A percentile compares a stretch with the other conserved stretches of the same genome.
phyloP scores from a whole-genome alignment of 192 early-diverging fungal genomes.

The Coemansia biformis region DNA sequence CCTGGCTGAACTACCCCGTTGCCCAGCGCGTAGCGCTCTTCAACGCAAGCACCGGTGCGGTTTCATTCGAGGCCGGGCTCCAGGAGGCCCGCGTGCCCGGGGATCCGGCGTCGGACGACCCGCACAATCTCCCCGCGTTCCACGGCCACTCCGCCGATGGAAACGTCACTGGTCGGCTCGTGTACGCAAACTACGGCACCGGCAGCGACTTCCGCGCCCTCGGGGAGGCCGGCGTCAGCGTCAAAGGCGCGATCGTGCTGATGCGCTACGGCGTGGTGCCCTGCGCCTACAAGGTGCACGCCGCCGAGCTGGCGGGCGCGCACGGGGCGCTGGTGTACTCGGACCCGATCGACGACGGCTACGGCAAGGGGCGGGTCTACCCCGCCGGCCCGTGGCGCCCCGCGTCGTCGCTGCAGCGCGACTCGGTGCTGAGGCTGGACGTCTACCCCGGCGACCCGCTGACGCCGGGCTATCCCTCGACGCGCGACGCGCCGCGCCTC shows the following conservation, averaged over 20 bases:
- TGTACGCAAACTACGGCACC: slow-evolving; percentile 62
- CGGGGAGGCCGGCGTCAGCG: slow-evolving; percentile 23
- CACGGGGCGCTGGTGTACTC: slow-evolving; percentile 57
- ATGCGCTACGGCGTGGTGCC: slow-evolving; percentile 53
- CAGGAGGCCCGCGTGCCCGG: slow-evolving; percentile 55
- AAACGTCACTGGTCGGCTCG: slow-evolving; percentile 55
- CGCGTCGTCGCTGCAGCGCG: slow-evolving; percentile 53
- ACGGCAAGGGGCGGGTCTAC: slow-evolving; percentile 46
- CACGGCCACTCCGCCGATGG: slow-evolving; percentile 57
- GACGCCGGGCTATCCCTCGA: slow-evolving; percentile 57
- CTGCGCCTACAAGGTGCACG: slow-evolving; percentile 53
- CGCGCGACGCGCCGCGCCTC: slow-evolving; percentile 51
- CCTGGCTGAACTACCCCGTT: slow-evolving; percentile 53
- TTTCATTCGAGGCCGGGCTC: slow-evolving; percentile 54
- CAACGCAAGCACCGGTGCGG: slow-evolving; percentile 27
- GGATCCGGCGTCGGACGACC: slow-evolving; percentile 55
- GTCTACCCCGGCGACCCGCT: slow-evolving; percentile 57
- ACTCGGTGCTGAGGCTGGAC: slow-evolving; percentile 48
- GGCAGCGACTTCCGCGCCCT: slow-evolving; percentile 53
- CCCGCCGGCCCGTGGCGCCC: slow-evolving; percentile 59
- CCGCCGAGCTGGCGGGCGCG: slow-evolving; percentile 54
- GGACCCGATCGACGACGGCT: slow-evolving; percentile 62
- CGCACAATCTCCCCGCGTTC: slow-evolving; percentile 55
- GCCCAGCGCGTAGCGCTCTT: slow-evolving; percentile 49
- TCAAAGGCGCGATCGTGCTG: slow-evolving; percentile 53